Base-by-base conservation (phyloP, 176 grass and related monocot species). In the Eleusine indica region DNA sequence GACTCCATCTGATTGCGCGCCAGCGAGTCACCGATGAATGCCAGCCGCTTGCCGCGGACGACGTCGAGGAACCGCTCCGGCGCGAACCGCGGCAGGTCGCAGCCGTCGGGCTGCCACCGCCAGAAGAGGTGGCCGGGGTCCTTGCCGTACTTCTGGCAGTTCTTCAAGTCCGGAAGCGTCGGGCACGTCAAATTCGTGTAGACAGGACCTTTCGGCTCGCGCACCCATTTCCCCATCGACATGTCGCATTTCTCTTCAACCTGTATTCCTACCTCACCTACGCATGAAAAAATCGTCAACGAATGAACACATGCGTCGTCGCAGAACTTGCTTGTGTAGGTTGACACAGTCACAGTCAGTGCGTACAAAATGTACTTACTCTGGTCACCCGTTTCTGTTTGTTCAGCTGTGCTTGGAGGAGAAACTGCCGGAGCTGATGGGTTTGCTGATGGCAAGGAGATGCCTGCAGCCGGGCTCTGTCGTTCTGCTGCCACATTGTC, bases 61-160 rank as follows among this genome's bases (percentile, higher is more conserved):
- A 82, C 16, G 66, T 65, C 64, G 0, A 92, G 83, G 79, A 92
- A 95, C 22, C 72, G 64, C 76, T 39, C 86, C 29, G 93, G 85
- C 11, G 7, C 28, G n/a, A 94, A 88, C 28, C 92, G 68, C 70
- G 89, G 87, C 48, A 92, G 73, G 38, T 86, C 85, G 62, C 89
- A 92, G 4, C 87, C 82, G 30, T 88, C 75, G 1, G 92, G 92
- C 66, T 86, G 83, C 92, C 92, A 94, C 76, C 89, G 80, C 92
- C 92, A 94, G 78, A 80, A 86, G 46, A 91, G 71, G 75, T 91
- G 88, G 51, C 79, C 54, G 0, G 81, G 85, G 7, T 92, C 78
- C 87, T 92, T 94, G 22, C 92, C 89, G 56, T 88, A 91, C 82
- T 94, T 94, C 68, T 78, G 83, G 85, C 92, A 94, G 85, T 94